Evolutionary conservation across 768 basidiomycete species (phyloP).

Genomic region (Phaffia australis): DNA sequence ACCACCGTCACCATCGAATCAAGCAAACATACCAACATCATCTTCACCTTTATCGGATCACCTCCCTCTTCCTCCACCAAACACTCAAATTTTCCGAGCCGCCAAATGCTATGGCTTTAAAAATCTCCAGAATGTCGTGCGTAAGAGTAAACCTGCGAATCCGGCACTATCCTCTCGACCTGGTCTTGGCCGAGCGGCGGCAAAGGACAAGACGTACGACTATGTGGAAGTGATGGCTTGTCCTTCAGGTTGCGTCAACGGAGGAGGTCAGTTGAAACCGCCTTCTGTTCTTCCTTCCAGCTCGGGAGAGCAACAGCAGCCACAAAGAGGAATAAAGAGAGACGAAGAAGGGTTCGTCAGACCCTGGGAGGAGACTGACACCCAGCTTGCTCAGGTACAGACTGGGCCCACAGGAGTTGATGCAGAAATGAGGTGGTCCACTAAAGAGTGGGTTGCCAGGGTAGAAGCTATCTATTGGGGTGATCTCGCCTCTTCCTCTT

Average conservation of each 20-base stretch:
- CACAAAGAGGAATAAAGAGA: slow-evolving; percentile 28
- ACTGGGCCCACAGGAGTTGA: slow-evolving; percentile 28
- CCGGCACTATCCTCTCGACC: slow-evolving; percentile 38
- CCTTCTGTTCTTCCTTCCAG: slow-evolving; percentile 2
- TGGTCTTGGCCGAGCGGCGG: slow-evolving; percentile 40
- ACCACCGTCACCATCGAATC: background rate
- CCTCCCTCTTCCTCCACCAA: slow-evolving; percentile 12
- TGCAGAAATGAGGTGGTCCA: slow-evolving; percentile 61
- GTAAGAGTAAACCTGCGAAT: slow-evolving; percentile 49
- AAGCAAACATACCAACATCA: slow-evolving; percentile 41
- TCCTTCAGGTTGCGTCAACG: slow-evolving; percentile 93
- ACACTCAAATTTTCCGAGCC: slow-evolving; percentile 62
- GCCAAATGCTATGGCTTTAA: slow-evolving; percentile 95
- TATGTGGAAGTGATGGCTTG: slow-evolving; percentile 99
- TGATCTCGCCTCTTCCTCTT: background rate
- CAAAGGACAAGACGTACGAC: slow-evolving; percentile 50
- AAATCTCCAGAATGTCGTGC: slow-evolving; percentile 91
- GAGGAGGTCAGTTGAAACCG: slow-evolving; percentile 67
- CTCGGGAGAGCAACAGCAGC: slow-evolving; percentile 32
- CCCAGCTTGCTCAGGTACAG: slow-evolving; percentile 34
- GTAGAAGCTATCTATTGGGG: slow-evolving; percentile 79
- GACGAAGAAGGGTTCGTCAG: slow-evolving; percentile 60
- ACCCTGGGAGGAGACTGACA: slow-evolving; percentile 53
- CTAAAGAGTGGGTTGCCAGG: slow-evolving; percentile 65
- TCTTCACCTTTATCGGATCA: background rate